These are phyloP conservation scores for Carex myosuroides DNA, from an alignment of 176 grass and related monocot species.

Conservation along the genomic window DNA sequence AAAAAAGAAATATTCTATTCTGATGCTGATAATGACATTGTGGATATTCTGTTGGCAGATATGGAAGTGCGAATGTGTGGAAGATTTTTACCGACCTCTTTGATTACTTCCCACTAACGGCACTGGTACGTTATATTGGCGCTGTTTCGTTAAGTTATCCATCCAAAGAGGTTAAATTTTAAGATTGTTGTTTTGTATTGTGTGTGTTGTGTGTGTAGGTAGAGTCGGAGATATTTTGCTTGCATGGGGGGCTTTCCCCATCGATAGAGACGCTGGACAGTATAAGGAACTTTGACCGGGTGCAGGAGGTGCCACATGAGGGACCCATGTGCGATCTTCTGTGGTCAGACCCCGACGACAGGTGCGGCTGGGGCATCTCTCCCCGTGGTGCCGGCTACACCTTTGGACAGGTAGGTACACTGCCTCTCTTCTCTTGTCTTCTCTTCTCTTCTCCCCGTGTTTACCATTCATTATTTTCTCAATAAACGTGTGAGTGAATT, in stretches of 20 bases:
- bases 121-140: slow-evolving; percentile 48
- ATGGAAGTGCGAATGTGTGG: slow-evolving; percentile 94
- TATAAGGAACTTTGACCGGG: slow-evolving; percentile 86
- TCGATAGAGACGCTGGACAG: slow-evolving; percentile 92
- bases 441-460: background rate
- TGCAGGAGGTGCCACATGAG: slow-evolving; percentile 98
- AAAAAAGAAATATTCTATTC: background rate
- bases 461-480: slow-evolving; percentile 16
- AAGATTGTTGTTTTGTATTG: background rate
- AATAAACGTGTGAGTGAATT: slow-evolving; percentile 8
- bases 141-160: background rate
- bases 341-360: slow-evolving; percentile 92
- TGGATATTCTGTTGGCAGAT: slow-evolving; percentile 45
- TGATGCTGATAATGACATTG: background rate
- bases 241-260: slow-evolving; percentile 90
- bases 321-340: slow-evolving; percentile 98
- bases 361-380: slow-evolving; percentile 98
- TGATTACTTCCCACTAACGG: slow-evolving; percentile 92
- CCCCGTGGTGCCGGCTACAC: slow-evolving; percentile 96
- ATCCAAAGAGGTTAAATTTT: background rate
- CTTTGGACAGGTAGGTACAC: slow-evolving; percentile 88
- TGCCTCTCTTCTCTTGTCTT: background rate
- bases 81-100: slow-evolving; percentile 98
- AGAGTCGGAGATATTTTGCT: slow-evolving; percentile 96
- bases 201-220: slow-evolving; percentile 41